Evolutionary conservation across 2,329 filamentous ascomycete genomes (phyloP).

Genomic region (Ilyonectria robusta): DNA sequence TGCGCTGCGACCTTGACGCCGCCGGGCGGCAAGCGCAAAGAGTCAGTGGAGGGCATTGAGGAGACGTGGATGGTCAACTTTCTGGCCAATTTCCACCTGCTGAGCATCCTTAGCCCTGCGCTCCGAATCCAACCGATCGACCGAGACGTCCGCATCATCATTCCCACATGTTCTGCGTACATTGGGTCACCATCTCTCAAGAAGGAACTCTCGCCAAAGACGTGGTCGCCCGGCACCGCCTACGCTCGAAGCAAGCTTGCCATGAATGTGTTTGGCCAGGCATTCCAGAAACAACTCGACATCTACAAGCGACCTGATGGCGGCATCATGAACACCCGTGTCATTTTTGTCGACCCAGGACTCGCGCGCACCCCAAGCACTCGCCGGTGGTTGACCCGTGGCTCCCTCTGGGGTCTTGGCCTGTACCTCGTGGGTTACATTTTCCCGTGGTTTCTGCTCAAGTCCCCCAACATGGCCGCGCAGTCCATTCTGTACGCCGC

Average conservation of each 20-base stretch:
- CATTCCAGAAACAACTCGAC: constrained; percentile 93
- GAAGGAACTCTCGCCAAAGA: constrained; percentile 63
- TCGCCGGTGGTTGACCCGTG: constrained; percentile 87
- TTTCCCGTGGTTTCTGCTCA: constrained; percentile 89
- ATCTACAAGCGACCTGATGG: constrained; percentile 87
- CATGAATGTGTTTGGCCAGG: constrained; percentile 88
- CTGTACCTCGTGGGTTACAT: constrained; percentile 85
- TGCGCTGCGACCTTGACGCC: constrained; percentile 86
- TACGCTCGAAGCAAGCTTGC: constrained; percentile 82
- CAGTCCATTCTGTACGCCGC: constrained; percentile 89
- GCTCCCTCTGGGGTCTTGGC: constrained; percentile 83
- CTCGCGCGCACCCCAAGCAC: constrained; percentile 88
- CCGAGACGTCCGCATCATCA: constrained; percentile 89
- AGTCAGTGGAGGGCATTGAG: constrained; percentile 86
- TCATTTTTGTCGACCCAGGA: constrained; percentile 91
- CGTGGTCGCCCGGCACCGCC: constrained; percentile 69
- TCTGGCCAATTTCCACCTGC: constrained; percentile 93
- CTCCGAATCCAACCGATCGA: constrained; percentile 93
- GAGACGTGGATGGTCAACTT: constrained; percentile 96
- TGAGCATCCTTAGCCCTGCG: constrained; percentile 92
- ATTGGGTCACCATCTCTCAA: constrained; percentile 80
- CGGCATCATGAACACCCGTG: constrained; percentile 84
- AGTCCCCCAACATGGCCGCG: constrained; percentile 85
- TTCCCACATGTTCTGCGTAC: constrained; percentile 91
- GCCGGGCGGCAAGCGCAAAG: constrained; percentile 69